A percentile compares a stretch with the other conserved stretches of the same genome.
Conservation (phyloP, 2,329 filamentous ascomycete genomes). For the Xylariales sp. region DNA sequence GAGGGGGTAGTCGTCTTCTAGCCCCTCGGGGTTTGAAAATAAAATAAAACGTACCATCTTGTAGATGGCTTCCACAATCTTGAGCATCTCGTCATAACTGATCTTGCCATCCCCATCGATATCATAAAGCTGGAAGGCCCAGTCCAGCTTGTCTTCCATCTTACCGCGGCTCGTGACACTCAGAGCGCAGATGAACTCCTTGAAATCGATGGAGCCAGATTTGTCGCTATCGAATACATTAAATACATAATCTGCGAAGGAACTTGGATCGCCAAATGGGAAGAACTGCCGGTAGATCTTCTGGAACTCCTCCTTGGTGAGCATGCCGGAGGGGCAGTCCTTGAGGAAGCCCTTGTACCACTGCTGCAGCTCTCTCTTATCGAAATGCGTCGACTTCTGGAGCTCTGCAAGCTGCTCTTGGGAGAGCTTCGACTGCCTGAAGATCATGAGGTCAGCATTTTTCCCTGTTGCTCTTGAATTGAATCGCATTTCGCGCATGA, state of each 20-base stretch:
- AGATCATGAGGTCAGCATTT: too few species aligned
- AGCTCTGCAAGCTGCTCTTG: conserved; percentile 93
- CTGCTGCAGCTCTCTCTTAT: conserved; percentile 99
- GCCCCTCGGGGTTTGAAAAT: too few species aligned
- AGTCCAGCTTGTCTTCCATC: conserved; percentile 99
- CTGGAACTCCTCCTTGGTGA: conserved; percentile 98
- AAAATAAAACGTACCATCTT: conserved; percentile 72
- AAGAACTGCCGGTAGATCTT: conserved; percentile 99
- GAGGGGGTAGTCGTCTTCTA: too few species aligned
- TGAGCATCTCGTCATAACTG: conserved; percentile 97
- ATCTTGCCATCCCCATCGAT: conserved; percentile 99
- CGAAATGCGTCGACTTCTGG: conserved; percentile 95
- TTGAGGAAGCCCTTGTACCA: conserved; percentile 99
- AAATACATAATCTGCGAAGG: conserved; percentile 98
- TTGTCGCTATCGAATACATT: conserved; percentile 98
- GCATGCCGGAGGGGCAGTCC: conserved; percentile 94
- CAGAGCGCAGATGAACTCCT: conserved; percentile 97
- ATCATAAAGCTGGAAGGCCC: conserved; percentile 99
- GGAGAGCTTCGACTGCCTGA: conserved; percentile 95
- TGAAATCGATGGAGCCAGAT: conserved; percentile 97
- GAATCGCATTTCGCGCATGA: too few species aligned
- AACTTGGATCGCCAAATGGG: conserved; percentile 94
- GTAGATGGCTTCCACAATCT: conserved; percentile 98
- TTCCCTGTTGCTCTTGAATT: too few species aligned
- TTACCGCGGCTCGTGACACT: conserved; percentile 95